phyloP scores from a whole-genome alignment of 257 asterid genomes.

The Petunia axillaris region DNA sequence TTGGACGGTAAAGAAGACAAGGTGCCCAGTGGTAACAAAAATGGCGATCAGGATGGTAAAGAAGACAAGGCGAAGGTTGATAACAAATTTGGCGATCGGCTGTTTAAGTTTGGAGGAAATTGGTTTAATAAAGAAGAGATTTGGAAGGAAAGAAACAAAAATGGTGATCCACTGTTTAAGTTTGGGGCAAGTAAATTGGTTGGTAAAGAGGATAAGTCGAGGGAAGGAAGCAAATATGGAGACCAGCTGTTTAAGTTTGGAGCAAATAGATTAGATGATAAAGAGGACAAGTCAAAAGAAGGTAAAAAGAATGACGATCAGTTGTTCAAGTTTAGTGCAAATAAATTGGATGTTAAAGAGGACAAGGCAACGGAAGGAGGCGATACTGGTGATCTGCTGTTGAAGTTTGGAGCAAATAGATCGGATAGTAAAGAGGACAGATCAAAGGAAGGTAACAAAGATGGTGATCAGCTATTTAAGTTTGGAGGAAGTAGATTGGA shows the following conservation, averaged over 20 bases:
- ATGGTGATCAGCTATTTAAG: conserved; percentile 2
- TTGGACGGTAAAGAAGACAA: too few relatives aligned
- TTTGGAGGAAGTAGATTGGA: neutral
- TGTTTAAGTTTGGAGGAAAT: neutral
- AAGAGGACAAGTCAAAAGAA: neutral
- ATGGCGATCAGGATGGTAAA: too few relatives aligned
- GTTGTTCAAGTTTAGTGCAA: neutral
- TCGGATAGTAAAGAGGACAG: neutral
- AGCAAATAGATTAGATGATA: neutral
- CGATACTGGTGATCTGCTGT: neutral
- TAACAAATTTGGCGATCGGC: neutral
- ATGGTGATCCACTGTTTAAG: neutral
- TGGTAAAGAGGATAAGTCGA: neutral
- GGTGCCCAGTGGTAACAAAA: too few relatives aligned
- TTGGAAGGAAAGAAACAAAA: neutral
- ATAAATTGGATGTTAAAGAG: neutral
- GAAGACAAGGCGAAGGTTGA: neutral
- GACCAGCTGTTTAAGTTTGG: conserved; percentile 16
- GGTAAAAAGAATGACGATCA: neutral
- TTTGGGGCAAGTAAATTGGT: neutral
- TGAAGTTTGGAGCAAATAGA: neutral
- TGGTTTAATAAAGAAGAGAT: too few relatives aligned
- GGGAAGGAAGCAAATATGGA: neutral
- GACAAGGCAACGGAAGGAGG: neutral
- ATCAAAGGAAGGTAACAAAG: neutral